phyloP scores from a whole-genome alignment of 208 protist species.

The Leishmania mexicana region DNA sequence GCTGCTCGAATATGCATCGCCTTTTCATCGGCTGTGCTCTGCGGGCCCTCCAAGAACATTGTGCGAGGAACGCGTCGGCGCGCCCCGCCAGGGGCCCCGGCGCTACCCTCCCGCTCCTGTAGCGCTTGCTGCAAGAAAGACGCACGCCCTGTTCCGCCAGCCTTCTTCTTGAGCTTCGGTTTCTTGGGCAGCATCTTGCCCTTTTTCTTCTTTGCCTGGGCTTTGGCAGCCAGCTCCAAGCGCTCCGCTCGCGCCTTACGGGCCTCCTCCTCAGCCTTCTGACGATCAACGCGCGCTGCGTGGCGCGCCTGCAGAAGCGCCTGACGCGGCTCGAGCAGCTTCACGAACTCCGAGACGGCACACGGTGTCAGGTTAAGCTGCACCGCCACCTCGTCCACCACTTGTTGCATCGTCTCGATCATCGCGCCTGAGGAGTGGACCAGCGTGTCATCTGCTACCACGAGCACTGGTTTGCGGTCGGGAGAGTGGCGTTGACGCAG shows the following conservation, averaged over 20 bases:
- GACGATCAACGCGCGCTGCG: slow-evolving; percentile 24
- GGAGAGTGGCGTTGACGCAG: slow-evolving; percentile 34
- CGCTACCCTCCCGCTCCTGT: slow-evolving; percentile 15
- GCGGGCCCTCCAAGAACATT: slow-evolving; percentile 18
- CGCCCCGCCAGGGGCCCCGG: background rate
- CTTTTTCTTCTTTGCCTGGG: slow-evolving; percentile 50
- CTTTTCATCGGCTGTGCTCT: slow-evolving; percentile 37
- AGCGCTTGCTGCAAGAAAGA: slow-evolving; percentile 13
- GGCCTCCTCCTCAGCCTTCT: slow-evolving; percentile 47
- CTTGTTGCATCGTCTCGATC: slow-evolving; percentile 14
- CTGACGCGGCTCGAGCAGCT: slow-evolving; percentile 23
- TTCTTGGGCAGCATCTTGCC: slow-evolving; percentile 40
- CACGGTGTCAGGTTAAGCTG: slow-evolving; percentile 17
- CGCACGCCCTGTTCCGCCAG: background rate
- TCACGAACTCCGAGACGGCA: slow-evolving; percentile 10
- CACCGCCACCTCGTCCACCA: slow-evolving; percentile 5
- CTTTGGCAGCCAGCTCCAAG: slow-evolving; percentile 54
- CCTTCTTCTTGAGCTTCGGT: slow-evolving; percentile 33
- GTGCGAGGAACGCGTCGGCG: slow-evolving; percentile 16
- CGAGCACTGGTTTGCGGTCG: slow-evolving; percentile 49
- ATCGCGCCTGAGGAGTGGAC: slow-evolving; percentile 6
- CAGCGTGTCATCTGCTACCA: slow-evolving; percentile 50
- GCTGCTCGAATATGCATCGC: slow-evolving; percentile 37
- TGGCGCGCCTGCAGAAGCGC: slow-evolving; percentile 35
- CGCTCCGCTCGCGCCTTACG: slow-evolving; percentile 61